Base-by-base conservation (phyloP, 345 rosid species). In the Brassica carinata region DNA sequence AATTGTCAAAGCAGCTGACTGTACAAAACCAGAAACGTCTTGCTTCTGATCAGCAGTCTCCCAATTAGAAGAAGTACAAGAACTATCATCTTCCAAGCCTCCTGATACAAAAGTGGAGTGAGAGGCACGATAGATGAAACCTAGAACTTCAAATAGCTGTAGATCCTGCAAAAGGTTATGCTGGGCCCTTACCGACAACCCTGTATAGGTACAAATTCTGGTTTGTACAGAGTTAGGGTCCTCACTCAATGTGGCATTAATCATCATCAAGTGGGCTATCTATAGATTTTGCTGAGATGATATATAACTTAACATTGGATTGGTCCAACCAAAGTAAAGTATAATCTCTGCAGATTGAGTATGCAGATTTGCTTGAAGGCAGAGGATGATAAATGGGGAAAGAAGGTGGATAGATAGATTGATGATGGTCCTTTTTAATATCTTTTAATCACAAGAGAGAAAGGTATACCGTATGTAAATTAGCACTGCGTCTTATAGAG, bases 31-130 rank as follows among this genome's bases (percentile, higher is more conserved):
- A 76, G 65, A 90, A 85, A 73, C 92, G 86, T 76, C 85, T 72
- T 82, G 77, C 73, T 71, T 65, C 80, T 71, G 84, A 81, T 8
- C 69, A 71, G 79, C 81, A 79, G 77, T 77, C 77, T 23, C 26
- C 26, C n/a, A n/a, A n/a, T n/a, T n/a, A n/a, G n/a, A n/a, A n/a
- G 83, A 89, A 81, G 87, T 80, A 38, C 88, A 88, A 77, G 94
- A 94, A 69, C 68, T 84, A 85, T 70, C 81, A 85, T 85, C 80
- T 84, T 74, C 85, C 76, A n/a, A n/a, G n/a, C n/a, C n/a, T n/a
- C n/a, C n/a, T n/a, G n/a, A n/a, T n/a, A n/a, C n/a, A n/a, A n/a
- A 86, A 88, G 82, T 85, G 87, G 97, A 90, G 84, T 90, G 88
- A 87, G 88, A 86, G 77, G 76, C 82, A 61, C 27, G 57, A 38